These are phyloP conservation scores for Eucalyptus sp. DNA, from an alignment of 345 rosid genomes.

Conservation along the genomic window DNA sequence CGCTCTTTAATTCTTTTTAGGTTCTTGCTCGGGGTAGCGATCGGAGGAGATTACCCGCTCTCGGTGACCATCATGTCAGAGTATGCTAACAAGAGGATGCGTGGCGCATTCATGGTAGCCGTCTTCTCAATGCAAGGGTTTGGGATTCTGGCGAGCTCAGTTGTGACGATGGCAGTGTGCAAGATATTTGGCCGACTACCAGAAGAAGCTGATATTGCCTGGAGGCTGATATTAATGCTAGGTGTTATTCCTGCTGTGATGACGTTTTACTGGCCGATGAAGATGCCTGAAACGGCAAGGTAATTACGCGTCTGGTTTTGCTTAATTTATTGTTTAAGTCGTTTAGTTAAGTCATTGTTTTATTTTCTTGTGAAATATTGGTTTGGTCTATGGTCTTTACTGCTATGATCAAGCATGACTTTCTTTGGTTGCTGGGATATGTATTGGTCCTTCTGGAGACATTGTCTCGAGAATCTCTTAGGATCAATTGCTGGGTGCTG, in stretches of 20 bases:
- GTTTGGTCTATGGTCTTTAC: neutral
- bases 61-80: neutral
- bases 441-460: neutral
- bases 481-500: neutral
- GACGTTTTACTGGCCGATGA: neutral
- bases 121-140: neutral
- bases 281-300: neutral
- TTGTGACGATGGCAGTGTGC: neutral
- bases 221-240: neutral
- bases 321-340: neutral
- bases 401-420: neutral
- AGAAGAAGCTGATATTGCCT: neutral
- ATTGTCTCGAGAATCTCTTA: neutral
- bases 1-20: neutral
- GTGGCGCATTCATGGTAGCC: neutral
- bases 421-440: neutral
- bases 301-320: neutral
- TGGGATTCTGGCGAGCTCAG: neutral
- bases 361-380: neutral
- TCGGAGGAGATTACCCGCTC: neutral
- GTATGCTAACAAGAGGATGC: neutral
- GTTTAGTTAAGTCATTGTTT: neutral
- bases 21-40: neutral
- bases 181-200: neutral
- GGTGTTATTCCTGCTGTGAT: neutral